phyloP scores from a whole-genome alignment of 805 yeast species.

The Metschnikowia hibisci region DNA sequence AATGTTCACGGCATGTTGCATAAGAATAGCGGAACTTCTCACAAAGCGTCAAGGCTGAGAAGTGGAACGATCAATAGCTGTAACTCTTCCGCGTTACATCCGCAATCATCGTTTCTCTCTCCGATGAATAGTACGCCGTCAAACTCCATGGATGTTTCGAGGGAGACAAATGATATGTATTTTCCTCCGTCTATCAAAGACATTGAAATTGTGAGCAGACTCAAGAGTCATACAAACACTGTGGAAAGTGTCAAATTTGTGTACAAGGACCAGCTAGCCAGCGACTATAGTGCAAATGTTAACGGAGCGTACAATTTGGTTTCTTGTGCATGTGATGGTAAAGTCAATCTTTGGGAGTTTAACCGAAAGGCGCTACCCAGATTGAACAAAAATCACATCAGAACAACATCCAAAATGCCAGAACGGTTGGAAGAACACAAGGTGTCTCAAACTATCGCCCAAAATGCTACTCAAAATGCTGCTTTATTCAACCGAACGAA shows the following conservation, averaged over 20 bases:
- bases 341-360: conserved; percentile 42
- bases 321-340: conserved; percentile 39
- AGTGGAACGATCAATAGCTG: conserved; percentile 37
- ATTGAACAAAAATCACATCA: conserved; percentile 23
- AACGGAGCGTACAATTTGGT: conserved; percentile 27
- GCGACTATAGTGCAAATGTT: not conserved
- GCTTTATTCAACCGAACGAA: conserved; percentile 1
- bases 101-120: conserved; percentile 20
- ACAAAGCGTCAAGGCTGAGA: conserved; percentile 28
- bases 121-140: conserved; percentile 23
- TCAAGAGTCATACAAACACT: conserved; percentile 40
- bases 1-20: conserved; percentile 34
- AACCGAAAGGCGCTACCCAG: conserved; percentile 40
- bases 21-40: conserved; percentile 6
- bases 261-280: conserved; percentile 15
- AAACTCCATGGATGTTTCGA: conserved; percentile 20
- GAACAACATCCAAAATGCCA: conserved; percentile 6
- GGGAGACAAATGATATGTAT: conserved; percentile 11
- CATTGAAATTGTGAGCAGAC: conserved; percentile 32
- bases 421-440: not conserved
- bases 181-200: conserved; percentile 38
- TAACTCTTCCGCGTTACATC: conserved; percentile 16
- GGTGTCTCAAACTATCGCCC: not conserved
- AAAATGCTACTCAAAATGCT: not conserved
- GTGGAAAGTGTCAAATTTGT: conserved; percentile 30